Evolutionary conservation across 2,329 filamentous ascomycete species (phyloP).

Genomic region (Aspergillus quadrilineatus): DNA sequence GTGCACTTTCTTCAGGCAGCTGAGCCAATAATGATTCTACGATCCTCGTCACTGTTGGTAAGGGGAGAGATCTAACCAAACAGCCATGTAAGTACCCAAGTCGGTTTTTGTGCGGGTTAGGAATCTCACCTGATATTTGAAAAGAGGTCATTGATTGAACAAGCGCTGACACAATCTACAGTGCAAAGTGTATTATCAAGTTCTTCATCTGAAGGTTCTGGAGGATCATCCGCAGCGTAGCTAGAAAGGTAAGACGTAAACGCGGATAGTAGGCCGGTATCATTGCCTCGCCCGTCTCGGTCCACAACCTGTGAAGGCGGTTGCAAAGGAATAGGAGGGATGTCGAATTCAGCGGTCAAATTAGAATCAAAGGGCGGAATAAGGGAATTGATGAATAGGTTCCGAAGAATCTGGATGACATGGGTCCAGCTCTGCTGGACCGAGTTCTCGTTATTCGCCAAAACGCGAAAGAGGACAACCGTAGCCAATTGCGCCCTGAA

Average conservation of each 20-base stretch:
- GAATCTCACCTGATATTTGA: conserved; percentile 71
- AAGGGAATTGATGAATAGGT: conserved; percentile 92
- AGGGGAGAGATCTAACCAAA: conserved; percentile 57
- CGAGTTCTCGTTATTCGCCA: conserved; percentile 77
- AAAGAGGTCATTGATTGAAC: conserved; percentile 78
- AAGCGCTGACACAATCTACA: conserved; percentile 90
- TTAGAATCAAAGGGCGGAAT: conserved; percentile 75
- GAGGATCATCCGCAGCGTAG: conserved; percentile 95
- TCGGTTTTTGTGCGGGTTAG: conserved; percentile 12
- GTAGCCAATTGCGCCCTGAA: conserved; percentile 92
- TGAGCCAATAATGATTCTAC: conserved; percentile 74
- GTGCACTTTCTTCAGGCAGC: conserved; percentile 80
- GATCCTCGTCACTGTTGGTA: conserved; percentile 59
- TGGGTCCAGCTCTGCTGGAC: conserved; percentile 61
- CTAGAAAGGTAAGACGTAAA: conserved; percentile 98
- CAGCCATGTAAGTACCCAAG: neutral
- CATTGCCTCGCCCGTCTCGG: conserved; percentile 71
- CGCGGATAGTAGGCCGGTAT: conserved; percentile 86
- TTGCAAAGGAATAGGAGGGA: conserved; percentile 83
- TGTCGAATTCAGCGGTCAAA: conserved; percentile 64
- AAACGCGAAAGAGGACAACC: conserved; percentile 89
- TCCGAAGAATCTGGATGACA: conserved; percentile 88
- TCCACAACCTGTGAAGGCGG: conserved; percentile 91
- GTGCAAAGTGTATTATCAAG: conserved; percentile 93
- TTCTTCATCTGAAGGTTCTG: conserved; percentile 95